Percentiles rank a stretch among this genome's conserved stretches.
phyloP scores from a whole-genome alignment of 306 rosid species.

The Vicia sativa region DNA sequence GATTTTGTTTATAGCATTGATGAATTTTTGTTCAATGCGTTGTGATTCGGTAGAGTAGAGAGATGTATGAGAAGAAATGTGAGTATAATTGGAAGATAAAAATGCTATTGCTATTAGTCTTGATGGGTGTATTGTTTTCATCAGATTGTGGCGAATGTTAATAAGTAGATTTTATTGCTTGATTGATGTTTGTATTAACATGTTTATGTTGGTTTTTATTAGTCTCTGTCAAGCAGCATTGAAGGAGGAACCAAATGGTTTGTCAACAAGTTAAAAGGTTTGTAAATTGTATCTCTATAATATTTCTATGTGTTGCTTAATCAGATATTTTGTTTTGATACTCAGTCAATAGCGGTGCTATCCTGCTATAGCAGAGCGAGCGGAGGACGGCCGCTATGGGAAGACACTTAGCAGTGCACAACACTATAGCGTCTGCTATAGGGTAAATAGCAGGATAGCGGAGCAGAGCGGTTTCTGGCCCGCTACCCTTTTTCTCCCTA shows the following conservation, averaged over 20 bases:
- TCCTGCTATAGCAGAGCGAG: no score
- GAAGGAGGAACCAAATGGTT: constrained; percentile 86
- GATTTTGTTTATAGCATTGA: constrained; percentile 15
- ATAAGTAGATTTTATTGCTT: constrained; percentile 27
- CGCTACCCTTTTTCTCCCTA: no score
- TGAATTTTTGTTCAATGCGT: constrained; percentile 1
- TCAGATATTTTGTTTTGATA: not conserved
- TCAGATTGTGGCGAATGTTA: constrained; percentile 7
- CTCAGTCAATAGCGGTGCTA: no score
- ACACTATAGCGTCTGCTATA: no score
- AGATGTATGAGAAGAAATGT: not conserved
- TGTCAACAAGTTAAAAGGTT: constrained; percentile 84
- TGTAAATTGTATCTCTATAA: constrained; percentile 43
- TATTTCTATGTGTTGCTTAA: not conserved
- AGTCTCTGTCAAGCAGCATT: constrained; percentile 72
- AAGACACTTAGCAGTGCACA: no score
- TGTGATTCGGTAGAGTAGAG: not conserved
- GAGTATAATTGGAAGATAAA: not conserved
- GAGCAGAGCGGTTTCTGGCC: no score
- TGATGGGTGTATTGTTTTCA: no score
- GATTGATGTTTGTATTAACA: constrained; percentile 38
- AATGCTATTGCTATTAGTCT: no score
- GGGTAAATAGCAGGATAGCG: no score
- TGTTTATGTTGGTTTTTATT: constrained; percentile 28
- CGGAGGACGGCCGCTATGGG: no score